These are phyloP conservation scores for Begonia loranthoides DNA, from an alignment of 306 rosid species.

Conservation along the genomic window DNA sequence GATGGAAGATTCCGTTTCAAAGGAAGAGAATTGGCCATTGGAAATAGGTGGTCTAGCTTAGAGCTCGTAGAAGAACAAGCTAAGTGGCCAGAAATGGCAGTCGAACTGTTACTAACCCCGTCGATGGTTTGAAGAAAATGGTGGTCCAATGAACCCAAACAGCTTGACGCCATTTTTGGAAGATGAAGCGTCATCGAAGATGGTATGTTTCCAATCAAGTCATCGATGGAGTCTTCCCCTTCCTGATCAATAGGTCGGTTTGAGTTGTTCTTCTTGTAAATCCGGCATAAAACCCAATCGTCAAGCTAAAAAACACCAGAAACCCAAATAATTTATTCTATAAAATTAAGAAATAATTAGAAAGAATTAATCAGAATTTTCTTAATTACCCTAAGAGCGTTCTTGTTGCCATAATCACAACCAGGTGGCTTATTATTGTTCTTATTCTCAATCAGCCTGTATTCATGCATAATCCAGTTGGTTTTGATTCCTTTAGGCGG, in stretches of 20 bases:
- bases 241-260: slow-evolving; percentile 45
- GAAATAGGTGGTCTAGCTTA: background rate
- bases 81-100: slow-evolving; percentile 1
- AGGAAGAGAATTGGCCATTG: slow-evolving; percentile 6
- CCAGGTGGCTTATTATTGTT: slow-evolving; percentile 61
- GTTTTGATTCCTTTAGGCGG: slow-evolving; percentile 88
- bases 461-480: slow-evolving; percentile 98
- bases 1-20: slow-evolving; percentile 40
- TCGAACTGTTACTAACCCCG: slow-evolving; percentile 4
- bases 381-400: slow-evolving; percentile 64
- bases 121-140: slow-evolving; percentile 36
- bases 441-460: slow-evolving; percentile 58
- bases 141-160: slow-evolving; percentile 38
- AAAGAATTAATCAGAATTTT: background rate
- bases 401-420: slow-evolving; percentile 60
- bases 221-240: slow-evolving; percentile 48
- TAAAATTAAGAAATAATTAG: background rate
- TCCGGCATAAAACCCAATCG: slow-evolving; percentile 94
- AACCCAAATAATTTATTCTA: background rate
- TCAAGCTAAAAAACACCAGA: slow-evolving; percentile 38
- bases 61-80: slow-evolving; percentile 4
- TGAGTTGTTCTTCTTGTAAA: slow-evolving; percentile 73
- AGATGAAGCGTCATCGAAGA: slow-evolving; percentile 40
- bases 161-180: slow-evolving; percentile 26
- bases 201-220: slow-evolving; percentile 32